phyloP scores from a whole-genome alignment of 345 rosid genomes.

The Boechera divaricarpa region DNA sequence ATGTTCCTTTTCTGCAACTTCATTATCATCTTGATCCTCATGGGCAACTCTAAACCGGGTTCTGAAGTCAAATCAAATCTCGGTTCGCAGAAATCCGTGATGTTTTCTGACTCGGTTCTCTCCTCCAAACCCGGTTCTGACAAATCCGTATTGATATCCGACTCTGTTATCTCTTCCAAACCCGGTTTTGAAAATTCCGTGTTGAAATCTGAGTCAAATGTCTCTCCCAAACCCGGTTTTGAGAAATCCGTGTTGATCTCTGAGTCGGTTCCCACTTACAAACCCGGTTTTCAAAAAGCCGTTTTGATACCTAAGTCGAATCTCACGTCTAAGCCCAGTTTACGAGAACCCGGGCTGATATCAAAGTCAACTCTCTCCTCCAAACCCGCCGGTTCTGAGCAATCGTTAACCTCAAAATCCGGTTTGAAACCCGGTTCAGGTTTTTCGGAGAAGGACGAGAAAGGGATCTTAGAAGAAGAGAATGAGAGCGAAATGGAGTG shows the following conservation, averaged over 20 bases:
- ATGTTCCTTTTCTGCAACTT: slow-evolving; percentile 47
- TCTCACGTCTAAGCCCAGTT: background rate
- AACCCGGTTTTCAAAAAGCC: slow-evolving; percentile 3
- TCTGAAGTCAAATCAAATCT: background rate
- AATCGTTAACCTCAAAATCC: slow-evolving; percentile 3
- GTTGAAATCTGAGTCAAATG: background rate
- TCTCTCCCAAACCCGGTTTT: slow-evolving; percentile 16
- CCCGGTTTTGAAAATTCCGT: background rate
- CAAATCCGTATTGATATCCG: background rate
- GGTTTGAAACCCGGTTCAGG: slow-evolving; percentile 36
- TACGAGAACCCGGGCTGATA: too few relatives aligned
- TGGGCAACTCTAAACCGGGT: slow-evolving; percentile 35
- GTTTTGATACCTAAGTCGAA: background rate
- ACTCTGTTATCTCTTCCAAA: background rate
- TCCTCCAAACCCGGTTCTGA: slow-evolving; percentile 28
- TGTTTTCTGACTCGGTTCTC: slow-evolving; percentile 25
- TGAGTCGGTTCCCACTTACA: background rate
- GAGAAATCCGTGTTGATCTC: background rate
- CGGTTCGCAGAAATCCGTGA: slow-evolving; percentile 4
- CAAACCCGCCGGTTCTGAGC: slow-evolving; percentile 10
- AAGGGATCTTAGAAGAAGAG: slow-evolving; percentile 29
- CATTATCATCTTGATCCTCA: slow-evolving; percentile 41
- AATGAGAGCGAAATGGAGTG: slow-evolving; percentile 41
- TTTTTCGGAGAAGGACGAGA: slow-evolving; percentile 27
- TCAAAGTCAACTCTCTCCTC: background rate